Evolutionary conservation across 306 rosid genomes (phyloP).

Genomic region (Lathyrus sativus): DNA sequence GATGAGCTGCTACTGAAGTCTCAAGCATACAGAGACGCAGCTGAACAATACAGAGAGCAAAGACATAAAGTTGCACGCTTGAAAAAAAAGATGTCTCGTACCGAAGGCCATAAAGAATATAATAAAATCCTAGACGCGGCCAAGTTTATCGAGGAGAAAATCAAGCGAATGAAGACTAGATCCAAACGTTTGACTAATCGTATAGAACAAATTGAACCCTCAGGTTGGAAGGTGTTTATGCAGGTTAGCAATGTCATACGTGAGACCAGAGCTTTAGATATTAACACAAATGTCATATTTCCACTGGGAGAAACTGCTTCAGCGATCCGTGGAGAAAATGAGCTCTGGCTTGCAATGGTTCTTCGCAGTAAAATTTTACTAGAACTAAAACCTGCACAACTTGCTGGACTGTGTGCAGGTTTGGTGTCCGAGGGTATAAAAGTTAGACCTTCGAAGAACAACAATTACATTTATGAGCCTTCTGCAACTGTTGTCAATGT

Average conservation of each 20-base stretch:
- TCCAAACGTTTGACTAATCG: slow-evolving; percentile 74
- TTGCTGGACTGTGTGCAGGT: slow-evolving; percentile 82
- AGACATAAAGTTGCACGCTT: slow-evolving; percentile 85
- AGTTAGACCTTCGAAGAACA: slow-evolving; percentile 78
- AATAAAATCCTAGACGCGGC: slow-evolving; percentile 65
- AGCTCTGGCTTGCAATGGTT: slow-evolving; percentile 97
- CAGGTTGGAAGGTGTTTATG: slow-evolving; percentile 99
- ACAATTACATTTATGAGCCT: slow-evolving; percentile 75
- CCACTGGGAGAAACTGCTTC: slow-evolving; percentile 95
- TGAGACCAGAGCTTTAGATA: slow-evolving; percentile 79
- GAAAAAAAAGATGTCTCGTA: slow-evolving; percentile 78
- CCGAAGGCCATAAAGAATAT: slow-evolving; percentile 83
- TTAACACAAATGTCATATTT: slow-evolving; percentile 65
- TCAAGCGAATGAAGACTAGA: slow-evolving; percentile 71
- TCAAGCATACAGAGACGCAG: slow-evolving; percentile 52
- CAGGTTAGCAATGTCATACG: slow-evolving; percentile 93
- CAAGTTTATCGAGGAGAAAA: slow-evolving; percentile 73
- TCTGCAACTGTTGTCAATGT: slow-evolving; percentile 57
- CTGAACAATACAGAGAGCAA: slow-evolving; percentile 76
- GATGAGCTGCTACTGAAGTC: slow-evolving; percentile 76
- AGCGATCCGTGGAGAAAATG: slow-evolving; percentile 95
- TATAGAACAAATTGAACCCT: slow-evolving; percentile 91
- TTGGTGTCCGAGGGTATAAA: slow-evolving; percentile 92
- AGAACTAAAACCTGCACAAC: slow-evolving; percentile 76
- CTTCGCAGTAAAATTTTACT: slow-evolving; percentile 72